Percentiles rank a stretch among this genome's conserved stretches.
Evolutionary conservation across 805 yeast species (phyloP).

Genomic region (Candida silvatica): DNA sequence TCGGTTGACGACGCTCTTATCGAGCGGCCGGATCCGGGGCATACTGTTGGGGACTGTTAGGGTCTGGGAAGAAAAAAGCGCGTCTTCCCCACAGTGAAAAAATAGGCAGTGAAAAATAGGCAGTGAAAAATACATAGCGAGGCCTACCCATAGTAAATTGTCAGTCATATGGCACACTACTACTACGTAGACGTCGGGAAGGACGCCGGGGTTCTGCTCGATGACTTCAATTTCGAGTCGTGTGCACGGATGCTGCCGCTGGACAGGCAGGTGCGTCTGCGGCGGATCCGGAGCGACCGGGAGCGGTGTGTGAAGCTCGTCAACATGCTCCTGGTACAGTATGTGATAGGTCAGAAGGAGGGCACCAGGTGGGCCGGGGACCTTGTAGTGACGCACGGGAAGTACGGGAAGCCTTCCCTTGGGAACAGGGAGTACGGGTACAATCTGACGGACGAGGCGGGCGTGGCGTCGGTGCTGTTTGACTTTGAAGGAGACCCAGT

Average conservation of each 20-base stretch:
- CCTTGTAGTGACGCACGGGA: constrained; percentile 23
- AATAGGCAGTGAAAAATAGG: too few relatives aligned
- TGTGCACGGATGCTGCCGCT: constrained; percentile 15
- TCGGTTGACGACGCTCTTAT: constrained; percentile 66
- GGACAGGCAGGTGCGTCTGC: constrained; percentile 31
- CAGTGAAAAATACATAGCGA: too few relatives aligned
- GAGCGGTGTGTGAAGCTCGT: constrained; percentile 33
- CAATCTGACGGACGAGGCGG: constrained; percentile 54
- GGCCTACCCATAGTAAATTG: too few relatives aligned
- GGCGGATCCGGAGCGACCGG: constrained; percentile 26
- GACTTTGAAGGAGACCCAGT: constrained; percentile 22
- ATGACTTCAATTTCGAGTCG: constrained; percentile 12
- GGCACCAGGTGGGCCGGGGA: constrained; percentile 7
- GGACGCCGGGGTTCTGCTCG: constrained; percentile 5
- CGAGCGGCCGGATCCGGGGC: constrained; percentile 34
- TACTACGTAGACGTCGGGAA: constrained; percentile 1
- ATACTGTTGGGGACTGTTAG: too few relatives aligned
- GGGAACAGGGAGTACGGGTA: constrained; percentile 28
- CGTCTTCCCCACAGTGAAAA: too few relatives aligned
- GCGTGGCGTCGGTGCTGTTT: constrained; percentile 37
- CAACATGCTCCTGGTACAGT: constrained; percentile 35
- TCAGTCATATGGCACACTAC: too few relatives aligned
- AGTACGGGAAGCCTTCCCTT: constrained; percentile 52
- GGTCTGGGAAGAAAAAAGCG: too few relatives aligned
- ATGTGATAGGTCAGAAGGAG: constrained; percentile 23